Conservation (phyloP, 371 early-diverging fungal genomes). For the Mortierella sp. region DNA sequence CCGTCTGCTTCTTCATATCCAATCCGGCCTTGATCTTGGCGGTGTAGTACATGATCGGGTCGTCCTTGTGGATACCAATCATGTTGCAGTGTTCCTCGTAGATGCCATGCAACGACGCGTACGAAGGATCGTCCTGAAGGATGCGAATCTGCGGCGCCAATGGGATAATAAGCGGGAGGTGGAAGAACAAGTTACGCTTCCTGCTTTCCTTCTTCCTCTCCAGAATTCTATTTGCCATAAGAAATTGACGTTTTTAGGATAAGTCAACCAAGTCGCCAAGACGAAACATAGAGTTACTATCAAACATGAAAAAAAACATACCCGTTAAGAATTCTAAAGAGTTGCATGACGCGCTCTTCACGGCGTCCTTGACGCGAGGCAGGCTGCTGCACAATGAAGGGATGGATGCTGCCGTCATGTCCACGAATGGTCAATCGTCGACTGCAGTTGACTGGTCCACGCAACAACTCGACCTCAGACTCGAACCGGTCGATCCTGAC, state of each 20-base stretch:
- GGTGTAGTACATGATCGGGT: slow-evolving; percentile 82
- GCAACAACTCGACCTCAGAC: slow-evolving; percentile 87
- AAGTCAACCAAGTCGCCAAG: too few species aligned
- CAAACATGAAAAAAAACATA: slow-evolving; percentile 34
- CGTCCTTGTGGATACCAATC: slow-evolving; percentile 82
- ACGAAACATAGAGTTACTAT: background rate
- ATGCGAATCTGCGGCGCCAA: slow-evolving; percentile 95
- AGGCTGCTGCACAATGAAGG: slow-evolving; percentile 95
- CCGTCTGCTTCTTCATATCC: slow-evolving; percentile 61
- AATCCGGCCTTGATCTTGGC: slow-evolving; percentile 70
- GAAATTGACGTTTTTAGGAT: background rate
- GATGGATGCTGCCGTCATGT: slow-evolving; percentile 89
- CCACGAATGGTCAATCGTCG: slow-evolving; percentile 91
- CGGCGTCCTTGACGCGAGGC: slow-evolving; percentile 88
- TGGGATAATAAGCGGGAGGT: slow-evolving; percentile 92
- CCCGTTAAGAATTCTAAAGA: slow-evolving; percentile 91
- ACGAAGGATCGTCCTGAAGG: slow-evolving; percentile 92
- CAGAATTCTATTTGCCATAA: slow-evolving; percentile 65
- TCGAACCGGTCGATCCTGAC: slow-evolving; percentile 94
- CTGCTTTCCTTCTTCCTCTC: slow-evolving; percentile 85
- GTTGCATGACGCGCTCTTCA: slow-evolving; percentile 94
- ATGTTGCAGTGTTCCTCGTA: slow-evolving; percentile 87
- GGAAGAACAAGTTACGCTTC: slow-evolving; percentile 88
- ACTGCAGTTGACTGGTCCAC: slow-evolving; percentile 82
- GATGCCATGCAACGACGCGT: slow-evolving; percentile 87